A percentile compares a stretch with the other conserved stretches of the same genome.
phyloP scores from a whole-genome alignment of 129 eudicot genomes.

The Artemisia argyi region DNA sequence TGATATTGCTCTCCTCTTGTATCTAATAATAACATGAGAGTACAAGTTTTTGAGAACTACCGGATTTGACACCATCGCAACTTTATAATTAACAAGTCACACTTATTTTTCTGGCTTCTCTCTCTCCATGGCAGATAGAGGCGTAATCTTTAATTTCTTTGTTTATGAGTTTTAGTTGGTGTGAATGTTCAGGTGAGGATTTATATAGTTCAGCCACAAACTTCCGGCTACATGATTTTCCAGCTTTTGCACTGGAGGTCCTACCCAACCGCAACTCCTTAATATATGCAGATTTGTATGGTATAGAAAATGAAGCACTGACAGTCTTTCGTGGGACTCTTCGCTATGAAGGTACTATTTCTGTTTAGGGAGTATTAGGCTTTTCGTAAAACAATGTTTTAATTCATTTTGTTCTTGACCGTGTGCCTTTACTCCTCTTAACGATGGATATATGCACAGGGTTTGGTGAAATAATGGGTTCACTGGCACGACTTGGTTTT shows the following conservation, averaged over 20 bases:
- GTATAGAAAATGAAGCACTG: conserved; percentile 77
- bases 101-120: too few relatives aligned
- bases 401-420: not conserved
- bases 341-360: conserved; percentile 79
- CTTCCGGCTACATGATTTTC: conserved; percentile 77
- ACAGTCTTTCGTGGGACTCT: conserved; percentile 96
- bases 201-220: conserved; percentile 82
- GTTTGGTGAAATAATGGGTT: conserved; percentile 88
- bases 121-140: too few relatives aligned
- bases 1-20: too few relatives aligned
- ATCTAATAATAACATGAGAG: too few relatives aligned
- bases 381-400: not conserved
- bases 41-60: too few relatives aligned
- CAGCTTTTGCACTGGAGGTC: conserved; percentile 95
- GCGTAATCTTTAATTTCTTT: too few relatives aligned
- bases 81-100: too few relatives aligned
- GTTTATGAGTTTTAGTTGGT: conserved; percentile 15
- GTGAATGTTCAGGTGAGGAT: conserved; percentile 63
- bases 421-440: not conserved
- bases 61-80: too few relatives aligned
- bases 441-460: conserved; percentile 47
- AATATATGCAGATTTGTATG: conserved; percentile 77
- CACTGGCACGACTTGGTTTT: conserved; percentile 79
- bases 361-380: conserved; percentile 6
- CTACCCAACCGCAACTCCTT: conserved; percentile 93